phyloP scores from a whole-genome alignment of 176 grass and related monocot genomes.

The Hordeum marinum region DNA sequence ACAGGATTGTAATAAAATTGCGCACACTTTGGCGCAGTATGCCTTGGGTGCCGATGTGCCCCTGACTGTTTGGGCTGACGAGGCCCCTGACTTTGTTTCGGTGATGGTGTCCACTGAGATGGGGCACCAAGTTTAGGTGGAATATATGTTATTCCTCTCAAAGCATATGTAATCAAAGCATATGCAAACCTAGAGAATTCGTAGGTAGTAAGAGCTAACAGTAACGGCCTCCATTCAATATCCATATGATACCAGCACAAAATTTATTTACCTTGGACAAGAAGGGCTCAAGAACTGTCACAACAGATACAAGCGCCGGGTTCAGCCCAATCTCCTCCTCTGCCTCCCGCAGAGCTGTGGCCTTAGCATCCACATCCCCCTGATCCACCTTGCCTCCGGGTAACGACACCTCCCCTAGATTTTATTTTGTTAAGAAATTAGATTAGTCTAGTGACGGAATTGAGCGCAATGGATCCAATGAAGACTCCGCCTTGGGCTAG shows the following conservation, averaged over 20 bases:
- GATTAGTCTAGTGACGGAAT: background rate
- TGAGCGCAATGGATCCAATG: background rate
- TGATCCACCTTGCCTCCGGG: slow-evolving; percentile 90
- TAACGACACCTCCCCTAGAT: slow-evolving; percentile 79
- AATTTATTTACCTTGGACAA: slow-evolving; percentile 65
- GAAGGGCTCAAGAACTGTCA: slow-evolving; percentile 84
- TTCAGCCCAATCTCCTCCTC: slow-evolving; percentile 86
- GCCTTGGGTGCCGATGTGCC: no score
- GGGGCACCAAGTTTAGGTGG: no score
- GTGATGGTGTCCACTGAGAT: no score
- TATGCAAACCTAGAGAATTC: background rate
- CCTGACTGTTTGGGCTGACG: no score
- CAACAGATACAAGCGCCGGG: slow-evolving; percentile 52
- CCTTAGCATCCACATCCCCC: slow-evolving; percentile 65
- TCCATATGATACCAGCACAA: background rate
- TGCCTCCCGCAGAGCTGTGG: slow-evolving; percentile 83
- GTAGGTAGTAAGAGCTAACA: background rate
- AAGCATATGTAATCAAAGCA: background rate
- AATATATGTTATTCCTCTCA: no score
- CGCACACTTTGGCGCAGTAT: no score
- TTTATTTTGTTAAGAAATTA: slow-evolving; percentile 21
- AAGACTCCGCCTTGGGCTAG: background rate
- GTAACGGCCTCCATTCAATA: background rate
- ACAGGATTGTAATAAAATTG: no score
- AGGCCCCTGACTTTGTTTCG: no score